Evolutionary conservation across 179 eudicot genomes (phyloP).

Genomic region (Beta macrorhiza): DNA sequence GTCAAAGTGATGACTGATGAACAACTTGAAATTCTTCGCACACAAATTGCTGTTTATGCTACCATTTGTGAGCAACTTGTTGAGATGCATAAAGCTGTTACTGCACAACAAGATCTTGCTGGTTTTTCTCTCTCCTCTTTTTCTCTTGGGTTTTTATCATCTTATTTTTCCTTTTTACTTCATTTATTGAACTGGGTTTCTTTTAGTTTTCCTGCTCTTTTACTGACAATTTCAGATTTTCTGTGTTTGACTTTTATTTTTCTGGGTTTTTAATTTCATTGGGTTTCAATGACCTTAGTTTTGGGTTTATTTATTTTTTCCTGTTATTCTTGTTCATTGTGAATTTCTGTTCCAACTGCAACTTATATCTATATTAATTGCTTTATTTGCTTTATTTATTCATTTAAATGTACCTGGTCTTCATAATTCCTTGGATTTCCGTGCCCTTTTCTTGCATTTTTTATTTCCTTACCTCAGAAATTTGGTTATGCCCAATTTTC

Average conservation of each 20-base stretch:
- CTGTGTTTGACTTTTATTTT: slow-evolving; percentile 9
- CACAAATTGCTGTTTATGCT: slow-evolving; percentile 86
- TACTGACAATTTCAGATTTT: neutral
- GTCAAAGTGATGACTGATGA: slow-evolving; percentile 96
- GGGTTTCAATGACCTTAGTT: neutral
- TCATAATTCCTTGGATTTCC: neutral
- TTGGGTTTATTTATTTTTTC: neutral
- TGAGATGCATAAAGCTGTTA: slow-evolving; percentile 70
- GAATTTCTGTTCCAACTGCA: neutral
- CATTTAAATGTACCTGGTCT: neutral
- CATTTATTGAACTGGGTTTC: slow-evolving; percentile 2
- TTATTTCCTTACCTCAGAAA: neutral
- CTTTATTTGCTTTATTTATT: no score
- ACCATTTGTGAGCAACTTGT: slow-evolving; percentile 87
- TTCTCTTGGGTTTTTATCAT: no score
- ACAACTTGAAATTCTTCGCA: slow-evolving; percentile 75
- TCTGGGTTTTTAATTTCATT: neutral
- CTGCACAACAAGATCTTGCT: slow-evolving; percentile 79
- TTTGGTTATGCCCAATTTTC: neutral
- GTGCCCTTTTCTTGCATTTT: neutral
- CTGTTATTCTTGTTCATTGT: neutral
- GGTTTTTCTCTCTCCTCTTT: slow-evolving; percentile 37
- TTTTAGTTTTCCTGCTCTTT: neutral
- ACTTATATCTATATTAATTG: neutral
- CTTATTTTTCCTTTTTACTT: neutral